Base-by-base conservation (phyloP, 257 asterid species). In the Solanum bulbocastanum region DNA sequence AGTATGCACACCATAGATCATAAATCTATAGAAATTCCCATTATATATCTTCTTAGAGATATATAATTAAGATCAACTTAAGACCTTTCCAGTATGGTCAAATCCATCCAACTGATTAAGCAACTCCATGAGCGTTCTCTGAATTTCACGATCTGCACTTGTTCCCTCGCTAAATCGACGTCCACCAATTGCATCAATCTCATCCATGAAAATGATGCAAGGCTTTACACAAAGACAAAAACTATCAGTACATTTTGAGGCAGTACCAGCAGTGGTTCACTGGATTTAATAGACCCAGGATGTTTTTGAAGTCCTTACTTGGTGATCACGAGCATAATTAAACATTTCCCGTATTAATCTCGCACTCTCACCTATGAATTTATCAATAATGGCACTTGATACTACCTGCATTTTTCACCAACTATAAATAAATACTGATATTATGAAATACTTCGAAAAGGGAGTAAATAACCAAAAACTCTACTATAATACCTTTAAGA, bases 171-270 rank as follows among this genome's bases (percentile, higher is more conserved):
- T 96, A 90, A 96, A 96, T 85, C 98, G 98, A 18, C 98, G 95
- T 15, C 99, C 99, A 87, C 98, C 98, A 87, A 95, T 95, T 83
- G 98, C 99, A 92, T 96, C 99, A 79, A 96, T 96, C 94, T 96
- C 98, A 88, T 95, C 99, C 99, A 95, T 96, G 90, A 96, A 96
- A 62, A 96, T 96, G 90, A 96, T 96, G 94, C 99, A 96, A n/a
- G 99, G 98, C 99, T 96, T 81, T 30, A 81, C 32, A 81, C 30
- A 81, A 75, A 75, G 66, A 81, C 85, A 85, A 87, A 88, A 83
- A 6, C 36, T 44, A 18, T 81, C 68, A 81, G 40, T 81, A 44
- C 85, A 81, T 46, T 27, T 79, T 27, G 32, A 81, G 39, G 66
- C 66, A 81, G 66, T 46, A 30, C 39, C 27, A 81, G 58, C 20